These are phyloP conservation scores for Artomyces pyxidatus DNA, from an alignment of 768 basidiomycete genomes.

Conservation along the genomic window DNA sequence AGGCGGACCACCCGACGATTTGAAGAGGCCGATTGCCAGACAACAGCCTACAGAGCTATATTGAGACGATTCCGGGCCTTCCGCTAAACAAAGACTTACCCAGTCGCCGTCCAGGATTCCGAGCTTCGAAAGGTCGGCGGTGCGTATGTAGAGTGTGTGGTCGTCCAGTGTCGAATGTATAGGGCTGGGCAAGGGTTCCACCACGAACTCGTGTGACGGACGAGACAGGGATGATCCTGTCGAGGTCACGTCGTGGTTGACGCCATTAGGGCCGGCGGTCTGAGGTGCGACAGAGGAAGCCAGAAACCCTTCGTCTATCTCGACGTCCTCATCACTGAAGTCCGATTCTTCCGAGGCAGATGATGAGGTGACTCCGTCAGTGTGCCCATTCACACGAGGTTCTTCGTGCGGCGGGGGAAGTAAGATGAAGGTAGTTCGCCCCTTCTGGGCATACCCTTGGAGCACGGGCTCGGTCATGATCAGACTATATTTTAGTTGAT, in stretches of 20 bases:
- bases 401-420: constrained; percentile 5
- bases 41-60: constrained; percentile 39
- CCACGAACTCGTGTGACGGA: constrained; percentile 16
- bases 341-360: constrained; percentile 10
- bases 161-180: constrained; percentile 36
- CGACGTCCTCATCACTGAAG: constrained; percentile 34
- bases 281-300: constrained; percentile 19
- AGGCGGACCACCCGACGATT: constrained; percentile 50
- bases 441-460: constrained; percentile 14
- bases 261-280: constrained; percentile 3
- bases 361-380: background rate
- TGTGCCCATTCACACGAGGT: constrained; percentile 14
- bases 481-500: constrained; percentile 8
- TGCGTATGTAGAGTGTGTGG: constrained; percentile 51
- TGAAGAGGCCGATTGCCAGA: constrained; percentile 16
- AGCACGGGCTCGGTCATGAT: constrained; percentile 12
- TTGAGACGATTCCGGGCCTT: background rate
- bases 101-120: constrained; percentile 72
- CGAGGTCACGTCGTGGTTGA: background rate
- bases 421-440: constrained; percentile 11
- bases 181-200: constrained; percentile 26
- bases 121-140: constrained; percentile 53
- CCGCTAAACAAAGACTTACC: constrained; percentile 36
- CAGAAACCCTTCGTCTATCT: constrained; percentile 68
- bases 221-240: constrained; percentile 3